Percentiles rank a stretch among this genome's conserved stretches.
Conservation (phyloP, 495 filamentous ascomycete genomes). For the Neurospora sp. region DNA sequence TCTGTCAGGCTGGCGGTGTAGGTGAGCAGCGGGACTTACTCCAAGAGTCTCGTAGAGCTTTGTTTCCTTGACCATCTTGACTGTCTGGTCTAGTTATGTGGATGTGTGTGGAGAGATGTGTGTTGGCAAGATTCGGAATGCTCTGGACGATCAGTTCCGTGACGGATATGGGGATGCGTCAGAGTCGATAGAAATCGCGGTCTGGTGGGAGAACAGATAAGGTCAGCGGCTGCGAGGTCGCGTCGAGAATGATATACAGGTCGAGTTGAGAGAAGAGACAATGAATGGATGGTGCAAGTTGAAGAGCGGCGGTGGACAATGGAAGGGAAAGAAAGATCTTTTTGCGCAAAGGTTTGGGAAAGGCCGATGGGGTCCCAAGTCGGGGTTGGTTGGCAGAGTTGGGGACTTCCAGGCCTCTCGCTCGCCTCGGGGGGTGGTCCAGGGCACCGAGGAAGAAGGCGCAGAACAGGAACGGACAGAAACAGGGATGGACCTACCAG, state of each 20-base stretch:
- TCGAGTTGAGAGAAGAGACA: background rate
- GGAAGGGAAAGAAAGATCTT: background rate
- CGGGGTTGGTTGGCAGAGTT: background rate
- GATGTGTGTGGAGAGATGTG: slow-evolving; percentile 1
- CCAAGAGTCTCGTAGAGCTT: slow-evolving; percentile 80
- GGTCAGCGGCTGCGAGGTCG: background rate
- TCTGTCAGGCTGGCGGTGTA: background rate
- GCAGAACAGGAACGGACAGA: background rate
- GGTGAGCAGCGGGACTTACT: slow-evolving; percentile 42
- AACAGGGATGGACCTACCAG: background rate
- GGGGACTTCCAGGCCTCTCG: background rate
- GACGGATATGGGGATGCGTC: background rate
- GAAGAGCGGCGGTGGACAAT: background rate
- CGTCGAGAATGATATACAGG: background rate
- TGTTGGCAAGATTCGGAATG: background rate
- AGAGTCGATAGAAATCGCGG: background rate
- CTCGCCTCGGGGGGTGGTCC: background rate
- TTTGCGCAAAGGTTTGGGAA: background rate
- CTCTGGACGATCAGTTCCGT: background rate
- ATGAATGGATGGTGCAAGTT: background rate
- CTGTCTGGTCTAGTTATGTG: background rate
- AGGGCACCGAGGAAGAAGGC: background rate
- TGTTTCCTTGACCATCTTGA: slow-evolving; percentile 82
- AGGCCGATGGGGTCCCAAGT: background rate
- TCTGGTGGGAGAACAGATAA: background rate